These are phyloP conservation scores for Prunus salicina DNA, from an alignment of 306 rosid genomes.

Conservation along the genomic window DNA sequence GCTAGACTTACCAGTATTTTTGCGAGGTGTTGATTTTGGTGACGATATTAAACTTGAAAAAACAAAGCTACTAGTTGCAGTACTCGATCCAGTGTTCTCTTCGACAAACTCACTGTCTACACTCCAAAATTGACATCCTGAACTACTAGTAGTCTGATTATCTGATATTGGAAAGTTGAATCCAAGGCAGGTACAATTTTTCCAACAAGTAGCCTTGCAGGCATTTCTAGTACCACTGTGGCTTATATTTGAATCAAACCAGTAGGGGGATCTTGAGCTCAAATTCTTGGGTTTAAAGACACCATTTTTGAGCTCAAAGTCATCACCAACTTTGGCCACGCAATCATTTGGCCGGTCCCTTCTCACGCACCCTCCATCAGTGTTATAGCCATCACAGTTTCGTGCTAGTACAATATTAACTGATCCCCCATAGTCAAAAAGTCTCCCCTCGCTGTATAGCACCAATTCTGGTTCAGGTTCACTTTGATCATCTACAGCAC, in stretches of 20 bases:
- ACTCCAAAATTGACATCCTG: background rate
- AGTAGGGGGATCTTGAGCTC: background rate
- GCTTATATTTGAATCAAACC: background rate
- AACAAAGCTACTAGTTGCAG: background rate
- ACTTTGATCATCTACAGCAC: background rate
- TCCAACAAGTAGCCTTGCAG: slow-evolving; percentile 11
- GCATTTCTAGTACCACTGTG: background rate
- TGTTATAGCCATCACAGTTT: background rate
- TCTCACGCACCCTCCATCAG: background rate
- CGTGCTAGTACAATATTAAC: background rate
- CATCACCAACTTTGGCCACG: background rate
- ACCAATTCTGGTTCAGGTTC: background rate
- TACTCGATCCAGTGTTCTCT: background rate
- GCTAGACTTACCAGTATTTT: background rate
- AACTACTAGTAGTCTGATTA: background rate
- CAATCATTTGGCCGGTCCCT: background rate
- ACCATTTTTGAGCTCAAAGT: background rate
- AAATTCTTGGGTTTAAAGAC: background rate
- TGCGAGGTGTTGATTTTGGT: background rate
- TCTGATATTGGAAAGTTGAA: background rate
- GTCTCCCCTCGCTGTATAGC: background rate
- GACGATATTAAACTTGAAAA: background rate
- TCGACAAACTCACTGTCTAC: background rate
- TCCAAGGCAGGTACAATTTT: slow-evolving; percentile 20
- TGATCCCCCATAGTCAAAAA: fast-evolving